A percentile compares a stretch with the other conserved stretches of the same genome.
Evolutionary conservation across 345 rosid species (phyloP).

Genomic region (Aethionema arabicum): DNA sequence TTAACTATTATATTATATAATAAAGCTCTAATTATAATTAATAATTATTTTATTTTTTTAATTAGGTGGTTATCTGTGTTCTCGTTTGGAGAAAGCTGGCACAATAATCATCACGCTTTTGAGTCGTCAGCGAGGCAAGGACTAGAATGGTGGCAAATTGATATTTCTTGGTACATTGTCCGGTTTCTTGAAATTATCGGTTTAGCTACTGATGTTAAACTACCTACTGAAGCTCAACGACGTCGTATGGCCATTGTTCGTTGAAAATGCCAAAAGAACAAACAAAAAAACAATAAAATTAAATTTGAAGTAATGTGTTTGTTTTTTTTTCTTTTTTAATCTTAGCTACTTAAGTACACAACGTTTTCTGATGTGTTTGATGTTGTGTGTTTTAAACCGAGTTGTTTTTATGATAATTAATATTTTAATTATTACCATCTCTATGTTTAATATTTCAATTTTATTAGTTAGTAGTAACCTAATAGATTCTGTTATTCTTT

Average conservation of each 20-base stretch:
- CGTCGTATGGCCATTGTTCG: conserved; percentile 50
- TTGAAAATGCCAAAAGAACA: conserved; percentile 4
- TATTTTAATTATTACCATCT: too few species aligned
- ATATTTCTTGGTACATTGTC: conserved; percentile 77
- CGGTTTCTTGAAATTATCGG: conserved; percentile 61
- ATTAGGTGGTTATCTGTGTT: conserved; percentile 82
- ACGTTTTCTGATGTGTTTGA: too few species aligned
- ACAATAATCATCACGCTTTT: conserved; percentile 89
- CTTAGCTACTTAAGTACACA: too few species aligned
- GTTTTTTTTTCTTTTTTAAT: too few species aligned
- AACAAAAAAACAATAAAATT: not conserved
- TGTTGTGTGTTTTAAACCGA: too few species aligned
- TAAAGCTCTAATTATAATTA: not conserved
- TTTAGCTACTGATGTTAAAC: conserved; percentile 69
- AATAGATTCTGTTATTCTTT: too few species aligned
- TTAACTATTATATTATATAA: not conserved
- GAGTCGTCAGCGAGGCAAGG: conserved; percentile 84
- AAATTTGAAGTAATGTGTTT: too few species aligned
- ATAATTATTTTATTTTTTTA: not conserved
- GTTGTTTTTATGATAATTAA: too few species aligned
- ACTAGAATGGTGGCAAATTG: conserved; percentile 88
- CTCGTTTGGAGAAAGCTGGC: conserved; percentile 96
- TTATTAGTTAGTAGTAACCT: too few species aligned
- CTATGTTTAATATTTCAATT: too few species aligned
- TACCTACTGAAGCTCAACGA: conserved; percentile 59